Percentiles rank a stretch among this genome's conserved stretches.
Conservation (phyloP, 257 asterid species). For the Pogostemon cablin region DNA sequence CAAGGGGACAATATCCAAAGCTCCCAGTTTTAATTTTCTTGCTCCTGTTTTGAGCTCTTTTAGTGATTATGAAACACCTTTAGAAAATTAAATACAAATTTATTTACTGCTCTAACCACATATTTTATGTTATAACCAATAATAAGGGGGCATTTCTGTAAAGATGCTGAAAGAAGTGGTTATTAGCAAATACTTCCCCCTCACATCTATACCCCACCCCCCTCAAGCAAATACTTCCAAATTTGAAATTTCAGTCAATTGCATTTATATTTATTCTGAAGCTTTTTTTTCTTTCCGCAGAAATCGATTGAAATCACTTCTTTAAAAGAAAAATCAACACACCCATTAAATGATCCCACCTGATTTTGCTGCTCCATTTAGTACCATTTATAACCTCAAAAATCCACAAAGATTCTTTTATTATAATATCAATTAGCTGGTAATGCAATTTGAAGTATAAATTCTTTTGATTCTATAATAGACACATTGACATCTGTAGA, state of each 20-base stretch:
- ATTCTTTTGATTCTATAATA: neutral
- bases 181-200: neutral
- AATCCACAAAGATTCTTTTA: neutral
- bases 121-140: neutral
- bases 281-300: too few relatives aligned
- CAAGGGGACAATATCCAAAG: neutral
- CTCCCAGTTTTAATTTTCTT: neutral
- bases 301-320: too few relatives aligned
- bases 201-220: too few relatives aligned
- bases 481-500: too few relatives aligned
- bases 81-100: neutral
- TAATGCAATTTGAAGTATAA: neutral
- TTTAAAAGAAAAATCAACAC: too few relatives aligned
- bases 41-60: neutral
- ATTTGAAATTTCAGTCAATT: neutral
- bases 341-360: neutral
- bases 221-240: neutral
- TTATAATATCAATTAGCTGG: neutral
- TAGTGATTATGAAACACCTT: neutral
- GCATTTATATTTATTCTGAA: neutral
- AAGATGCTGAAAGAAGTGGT: neutral
- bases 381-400: conserved; percentile 9
- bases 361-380: conserved; percentile 2
- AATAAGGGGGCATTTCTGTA: neutral
- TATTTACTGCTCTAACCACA: neutral